A percentile compares a stretch with the other conserved stretches of the same genome.
phyloP scores from a whole-genome alignment of 495 filamentous ascomycete species.

The Cercophora sp. region DNA sequence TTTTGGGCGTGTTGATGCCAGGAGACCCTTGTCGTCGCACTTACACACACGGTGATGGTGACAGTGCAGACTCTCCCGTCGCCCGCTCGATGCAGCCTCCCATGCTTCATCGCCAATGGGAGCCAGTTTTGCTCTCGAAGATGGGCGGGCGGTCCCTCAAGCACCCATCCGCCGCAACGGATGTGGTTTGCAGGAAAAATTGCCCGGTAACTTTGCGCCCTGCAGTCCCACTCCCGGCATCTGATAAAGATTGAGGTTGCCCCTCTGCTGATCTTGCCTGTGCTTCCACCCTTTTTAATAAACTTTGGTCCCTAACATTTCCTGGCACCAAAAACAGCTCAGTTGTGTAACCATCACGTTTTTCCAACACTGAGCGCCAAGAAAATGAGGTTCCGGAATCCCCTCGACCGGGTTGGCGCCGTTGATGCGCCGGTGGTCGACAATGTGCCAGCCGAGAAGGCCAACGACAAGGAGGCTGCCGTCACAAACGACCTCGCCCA shows the following conservation, averaged over 20 bases:
- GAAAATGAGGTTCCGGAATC: neutral
- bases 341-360: neutral
- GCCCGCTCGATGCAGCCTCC: neutral
- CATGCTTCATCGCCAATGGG: too few relatives aligned
- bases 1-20: too few relatives aligned
- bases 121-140: neutral
- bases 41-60: neutral
- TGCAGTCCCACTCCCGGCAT: neutral
- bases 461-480: conserved; percentile 22
- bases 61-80: neutral
- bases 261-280: neutral
- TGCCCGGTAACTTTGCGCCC: neutral
- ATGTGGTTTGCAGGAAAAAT: neutral
- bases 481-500: conserved; percentile 1
- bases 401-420: conserved; percentile 10
- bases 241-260: conserved; percentile 10
- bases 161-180: neutral
- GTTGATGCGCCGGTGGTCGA: conserved; percentile 19
- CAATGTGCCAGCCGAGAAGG: conserved; percentile 7
- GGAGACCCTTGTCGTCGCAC: too few relatives aligned
- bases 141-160: neutral
- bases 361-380: conserved; percentile 3
- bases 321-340: neutral
- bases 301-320: neutral
- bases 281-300: neutral